Evolutionary conservation across 2,329 filamentous ascomycete species (phyloP), one percentile per base, ranked within the genome.

Genomic region (Penicillium sp.): DNA sequence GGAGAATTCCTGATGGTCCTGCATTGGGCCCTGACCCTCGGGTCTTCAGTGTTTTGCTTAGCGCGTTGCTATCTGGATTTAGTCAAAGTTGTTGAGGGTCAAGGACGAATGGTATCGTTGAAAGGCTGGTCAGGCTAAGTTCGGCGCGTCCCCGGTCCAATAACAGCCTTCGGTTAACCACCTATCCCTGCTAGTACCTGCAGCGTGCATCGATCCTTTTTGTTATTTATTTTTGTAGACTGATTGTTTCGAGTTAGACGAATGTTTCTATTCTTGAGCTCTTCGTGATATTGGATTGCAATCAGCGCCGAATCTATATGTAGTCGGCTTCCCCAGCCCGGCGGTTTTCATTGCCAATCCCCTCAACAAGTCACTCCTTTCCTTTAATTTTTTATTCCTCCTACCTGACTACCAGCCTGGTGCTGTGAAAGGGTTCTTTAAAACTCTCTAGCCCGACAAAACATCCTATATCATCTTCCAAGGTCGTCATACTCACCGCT

Each of bases 131-230:
- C 50, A 44, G n/a, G 49, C 61, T 57, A 53, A 48, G 37, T 31
- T 59, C 43, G 61, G 68, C 69, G 69, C 65, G 57, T 63, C 45
- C 45, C 31, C 26, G 42, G 43, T 26, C 69, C 69, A 72, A 71
- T 71, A 26, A 64, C 4, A 31, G 37, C 2, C 9, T 23, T 27
- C 10, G 23, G 54, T 64, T 51, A 53, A 57, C 33, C 52, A 53
- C 29, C 48, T 44, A 58, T 59, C 59, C 55, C 50, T 61, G 62
- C 56, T 59, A 66, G 64, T 67, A 64, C 63, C 66, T 66, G 65
- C 62, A 66, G 61, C 44, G 44, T 62, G 55, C 58, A 65, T 64
- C 55, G 61, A 66, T 63, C 56, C 69, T 69, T 66, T 69, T 62
- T 27, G 16, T 16, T 39, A n/a, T 51, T 51, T 45, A 33, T 42